Evolutionary conservation across 306 rosid species (phyloP), one percentile per base, ranked within the genome.

Genomic region (Trifolium pratense): DNA sequence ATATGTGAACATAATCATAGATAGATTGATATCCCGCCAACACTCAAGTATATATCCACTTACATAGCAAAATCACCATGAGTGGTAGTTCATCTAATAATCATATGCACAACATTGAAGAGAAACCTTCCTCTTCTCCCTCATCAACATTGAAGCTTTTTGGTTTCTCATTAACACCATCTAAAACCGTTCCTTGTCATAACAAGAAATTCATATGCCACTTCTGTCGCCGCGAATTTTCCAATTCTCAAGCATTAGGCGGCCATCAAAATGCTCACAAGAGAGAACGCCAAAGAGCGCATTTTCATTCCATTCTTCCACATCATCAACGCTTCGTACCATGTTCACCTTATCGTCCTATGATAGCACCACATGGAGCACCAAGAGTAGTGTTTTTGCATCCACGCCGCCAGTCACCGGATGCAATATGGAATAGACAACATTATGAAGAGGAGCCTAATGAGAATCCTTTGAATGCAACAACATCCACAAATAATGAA

Each of bases 211-310:
- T 71, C 61, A 78, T 2, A 17, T 82, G 87, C 66, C 69, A 76
- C 7, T 83, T 75, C 11, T 83, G 87, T 21, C 6, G 5, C 29
- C 40, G 79, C 0, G 48, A 71, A 71, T 83, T 83, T 32, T 7
- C 77, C 15, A 75, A 75, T 71, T 71, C 70, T 13, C 87, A 79
- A 72, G 87, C 87, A 0, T 46, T 83, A 0, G 87, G 87, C 15
- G 87, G 87, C 8, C 87, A 83, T 21, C 84, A 83, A 46, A 83
- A 83, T 8, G 87, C 87, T 0, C 87, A 83, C 61, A 79, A 60
- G 64, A 76, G 31, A 72, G 84, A 83, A 23, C 76, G 87, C 6
- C 63, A 68, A 60, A 45, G 65, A n/a, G 84, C 79, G 5, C 42
- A 57, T 3, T 39, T 71, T 71, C 56, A 56, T 71, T 45, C 70